phyloP scores from a whole-genome alignment of 2,329 filamentous ascomycete species.

The Fusarium protoensiforme region DNA sequence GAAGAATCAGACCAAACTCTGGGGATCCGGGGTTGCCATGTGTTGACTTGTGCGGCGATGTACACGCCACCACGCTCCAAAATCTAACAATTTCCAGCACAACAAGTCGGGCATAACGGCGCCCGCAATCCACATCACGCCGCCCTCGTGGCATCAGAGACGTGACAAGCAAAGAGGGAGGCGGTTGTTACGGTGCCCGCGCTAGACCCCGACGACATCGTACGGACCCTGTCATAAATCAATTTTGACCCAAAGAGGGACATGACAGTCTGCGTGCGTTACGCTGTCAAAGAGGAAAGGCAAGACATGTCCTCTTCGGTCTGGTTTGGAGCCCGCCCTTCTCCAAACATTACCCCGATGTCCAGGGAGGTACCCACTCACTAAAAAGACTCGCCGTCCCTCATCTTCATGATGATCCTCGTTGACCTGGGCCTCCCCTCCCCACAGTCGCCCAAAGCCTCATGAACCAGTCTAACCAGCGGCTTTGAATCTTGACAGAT shows the following conservation, averaged over 20 bases:
- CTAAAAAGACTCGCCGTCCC: conserved; percentile 12
- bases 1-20: conserved; percentile 9
- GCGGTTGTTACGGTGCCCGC: conserved; percentile 2
- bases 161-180: conserved; percentile 12
- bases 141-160: conserved; percentile 23
- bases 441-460: conserved; percentile 9
- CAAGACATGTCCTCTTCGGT: neutral
- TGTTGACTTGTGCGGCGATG: neutral
- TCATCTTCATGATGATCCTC: conserved; percentile 11
- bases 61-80: neutral
- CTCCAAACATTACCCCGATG: conserved; percentile 33
- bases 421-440: neutral
- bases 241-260: neutral
- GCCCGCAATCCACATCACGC: conserved; percentile 2
- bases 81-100: neutral
- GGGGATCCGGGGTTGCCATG: conserved; percentile 2
- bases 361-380: conserved; percentile 15
- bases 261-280: neutral
- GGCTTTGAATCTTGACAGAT: conserved; percentile 5
- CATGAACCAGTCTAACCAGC: conserved; percentile 4
- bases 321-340: neutral
- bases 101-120: neutral
- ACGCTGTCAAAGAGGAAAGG: neutral
- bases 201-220: conserved; percentile 6
- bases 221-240: conserved; percentile 16